Evolutionary conservation across 352 stramenopile genomes (phyloP).

Genomic region (Globisporangium nagaii): DNA sequence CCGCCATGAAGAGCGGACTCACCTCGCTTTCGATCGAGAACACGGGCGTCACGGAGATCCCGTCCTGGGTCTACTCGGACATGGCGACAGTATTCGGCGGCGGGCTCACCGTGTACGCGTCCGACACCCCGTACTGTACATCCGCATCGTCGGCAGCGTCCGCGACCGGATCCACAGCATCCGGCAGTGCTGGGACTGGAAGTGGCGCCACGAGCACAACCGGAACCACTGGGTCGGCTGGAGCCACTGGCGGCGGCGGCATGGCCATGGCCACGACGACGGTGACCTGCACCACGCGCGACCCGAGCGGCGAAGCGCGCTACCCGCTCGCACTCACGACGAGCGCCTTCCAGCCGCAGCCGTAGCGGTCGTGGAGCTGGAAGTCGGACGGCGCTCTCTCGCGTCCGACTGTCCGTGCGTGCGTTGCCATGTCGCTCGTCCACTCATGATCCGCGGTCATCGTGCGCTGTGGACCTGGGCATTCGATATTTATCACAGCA

Average conservation of each 20-base stretch:
- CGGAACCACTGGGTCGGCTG: not conserved
- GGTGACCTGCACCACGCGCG: constrained; percentile 18
- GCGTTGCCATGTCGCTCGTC: too few species aligned
- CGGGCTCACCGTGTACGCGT: constrained; percentile 20
- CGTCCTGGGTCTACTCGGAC: constrained; percentile 6
- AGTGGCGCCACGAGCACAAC: not conserved
- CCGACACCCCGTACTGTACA: constrained; percentile 28
- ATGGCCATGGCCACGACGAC: not conserved
- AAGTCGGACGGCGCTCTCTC: too few species aligned
- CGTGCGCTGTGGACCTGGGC: too few species aligned
- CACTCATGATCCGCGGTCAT: too few species aligned
- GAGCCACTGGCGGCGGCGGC: not conserved
- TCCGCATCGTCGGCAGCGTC: not conserved
- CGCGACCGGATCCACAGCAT: not conserved
- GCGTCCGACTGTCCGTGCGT: too few species aligned
- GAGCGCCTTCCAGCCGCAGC: constrained; percentile 7
- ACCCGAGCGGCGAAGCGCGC: constrained; percentile 20
- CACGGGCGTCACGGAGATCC: constrained; percentile 14
- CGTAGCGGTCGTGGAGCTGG: not conserved
- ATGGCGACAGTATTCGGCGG: not conserved
- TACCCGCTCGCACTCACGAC: constrained; percentile 24
- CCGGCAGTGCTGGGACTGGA: not conserved
- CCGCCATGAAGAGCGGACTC: constrained; percentile 3
- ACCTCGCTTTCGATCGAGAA: constrained; percentile 30
- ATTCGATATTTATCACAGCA: too few species aligned